A percentile compares a stretch with the other conserved stretches of the same genome.
phyloP scores from a whole-genome alignment of 495 filamentous ascomycete genomes.

The Xylaria grammica region DNA sequence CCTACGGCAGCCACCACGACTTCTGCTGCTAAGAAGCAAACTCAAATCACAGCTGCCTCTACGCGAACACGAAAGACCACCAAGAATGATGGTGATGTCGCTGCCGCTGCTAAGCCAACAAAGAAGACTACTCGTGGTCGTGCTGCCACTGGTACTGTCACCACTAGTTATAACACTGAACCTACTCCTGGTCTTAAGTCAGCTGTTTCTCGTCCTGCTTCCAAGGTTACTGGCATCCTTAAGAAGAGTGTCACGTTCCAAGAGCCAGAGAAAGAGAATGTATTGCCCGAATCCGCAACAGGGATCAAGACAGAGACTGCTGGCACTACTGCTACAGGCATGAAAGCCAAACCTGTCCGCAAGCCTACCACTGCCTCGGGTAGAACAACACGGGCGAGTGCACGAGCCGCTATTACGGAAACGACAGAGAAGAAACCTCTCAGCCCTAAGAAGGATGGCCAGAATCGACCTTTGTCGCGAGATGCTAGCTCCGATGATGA shows the following conservation, averaged over 20 bases:
- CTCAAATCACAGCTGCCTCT: conserved; percentile 38
- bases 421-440: conserved; percentile 44
- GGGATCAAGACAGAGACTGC: conserved; percentile 35
- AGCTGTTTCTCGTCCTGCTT: conserved; percentile 37
- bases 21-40: conserved; percentile 23
- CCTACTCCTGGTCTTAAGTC: conserved; percentile 45
- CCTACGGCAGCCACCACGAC: conserved; percentile 20
- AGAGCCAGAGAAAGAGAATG: conserved; percentile 63
- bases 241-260: conserved; percentile 64
- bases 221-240: conserved; percentile 23
- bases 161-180: conserved; percentile 40
- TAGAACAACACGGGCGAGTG: conserved; percentile 35
- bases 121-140: conserved; percentile 49
- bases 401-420: conserved; percentile 25
- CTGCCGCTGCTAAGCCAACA: conserved; percentile 30
- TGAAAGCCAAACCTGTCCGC: conserved; percentile 51
- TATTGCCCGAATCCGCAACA: conserved; percentile 38
- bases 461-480: conserved; percentile 45
- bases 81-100: conserved; percentile 28
- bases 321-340: conserved; percentile 39
- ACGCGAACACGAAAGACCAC: conserved; percentile 43
- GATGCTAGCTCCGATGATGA: conserved; percentile 57
- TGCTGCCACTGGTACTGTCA: conserved; percentile 30
- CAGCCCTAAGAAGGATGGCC: conserved; percentile 63
- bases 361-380: conserved; percentile 31